Percentiles rank a stretch among this genome's conserved stretches.
phyloP scores from a whole-genome alignment of 2,329 filamentous ascomycete genomes.

The Stagonosporopsis vannaccii region DNA sequence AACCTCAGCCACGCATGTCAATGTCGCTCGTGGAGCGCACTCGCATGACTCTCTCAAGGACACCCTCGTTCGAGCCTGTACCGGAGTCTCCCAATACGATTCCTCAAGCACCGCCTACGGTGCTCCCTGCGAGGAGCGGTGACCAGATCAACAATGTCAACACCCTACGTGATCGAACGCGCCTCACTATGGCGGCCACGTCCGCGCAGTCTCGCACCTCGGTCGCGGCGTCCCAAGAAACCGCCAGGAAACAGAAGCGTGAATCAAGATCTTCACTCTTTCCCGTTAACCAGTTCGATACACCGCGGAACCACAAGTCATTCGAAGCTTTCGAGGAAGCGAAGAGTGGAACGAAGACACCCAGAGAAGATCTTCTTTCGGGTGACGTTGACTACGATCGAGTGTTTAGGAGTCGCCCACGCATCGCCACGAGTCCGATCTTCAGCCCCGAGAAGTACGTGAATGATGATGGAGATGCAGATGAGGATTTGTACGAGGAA shows the following conservation, averaged over 20 bases:
- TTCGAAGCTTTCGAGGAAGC: constrained; percentile 33
- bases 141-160: constrained; percentile 35
- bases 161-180: constrained; percentile 75
- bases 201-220: constrained; percentile 45
- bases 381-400: constrained; percentile 78
- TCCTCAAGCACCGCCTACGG: constrained; percentile 17
- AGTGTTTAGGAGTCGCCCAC: constrained; percentile 85
- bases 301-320: constrained; percentile 51
- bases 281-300: constrained; percentile 65
- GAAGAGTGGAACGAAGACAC: constrained; percentile 50
- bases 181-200: constrained; percentile 76
- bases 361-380: constrained; percentile 73
- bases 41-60: constrained; percentile 55
- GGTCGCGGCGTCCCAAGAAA: constrained; percentile 19
- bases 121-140: constrained; percentile 22
- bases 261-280: constrained; percentile 45
- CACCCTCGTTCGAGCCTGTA: constrained; percentile 35
- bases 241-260: constrained; percentile 25
- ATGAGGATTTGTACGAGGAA: constrained; percentile 28
- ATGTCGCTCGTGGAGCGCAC: constrained; percentile 57
- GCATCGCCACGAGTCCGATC: constrained; percentile 77
- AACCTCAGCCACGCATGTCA: constrained; percentile 48
- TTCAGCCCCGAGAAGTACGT: constrained; percentile 32
- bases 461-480: constrained; percentile 14
- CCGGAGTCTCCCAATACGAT: constrained; percentile 28